Evolutionary conservation across 2,329 filamentous ascomycete species (phyloP).

Genomic region (Sphaerulina musiva): DNA sequence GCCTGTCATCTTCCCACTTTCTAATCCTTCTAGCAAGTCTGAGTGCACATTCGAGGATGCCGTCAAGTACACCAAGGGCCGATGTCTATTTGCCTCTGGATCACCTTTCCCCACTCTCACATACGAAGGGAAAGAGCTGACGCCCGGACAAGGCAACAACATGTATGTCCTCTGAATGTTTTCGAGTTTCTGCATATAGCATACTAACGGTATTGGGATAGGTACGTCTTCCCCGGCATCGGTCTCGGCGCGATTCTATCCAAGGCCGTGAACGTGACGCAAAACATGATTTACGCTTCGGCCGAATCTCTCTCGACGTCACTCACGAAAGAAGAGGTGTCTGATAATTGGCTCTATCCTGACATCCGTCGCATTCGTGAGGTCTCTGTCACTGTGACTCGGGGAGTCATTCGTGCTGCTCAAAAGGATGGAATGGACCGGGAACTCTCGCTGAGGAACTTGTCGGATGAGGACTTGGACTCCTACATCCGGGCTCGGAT

Average conservation of each 20-base stretch:
- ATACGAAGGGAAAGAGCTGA: conserved; percentile 41
- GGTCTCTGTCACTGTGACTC: conserved; percentile 76
- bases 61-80: conserved; percentile 73
- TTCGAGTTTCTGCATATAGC: background rate
- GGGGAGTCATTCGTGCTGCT: conserved; percentile 88
- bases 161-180: conserved; percentile 38
- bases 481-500: conserved; percentile 54
- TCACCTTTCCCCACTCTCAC: conserved; percentile 74
- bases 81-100: conserved; percentile 87
- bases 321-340: conserved; percentile 73
- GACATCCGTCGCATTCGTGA: conserved; percentile 86
- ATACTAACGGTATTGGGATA: conserved; percentile 2
- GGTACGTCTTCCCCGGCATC: conserved; percentile 91
- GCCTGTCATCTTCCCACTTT: conserved; percentile 78
- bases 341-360: conserved; percentile 78
- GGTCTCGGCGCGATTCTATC: conserved; percentile 87
- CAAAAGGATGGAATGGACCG: conserved; percentile 63
- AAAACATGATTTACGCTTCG: conserved; percentile 95
- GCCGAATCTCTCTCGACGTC: conserved; percentile 72
- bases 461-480: conserved; percentile 62
- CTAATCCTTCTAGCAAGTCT: conserved; percentile 91
- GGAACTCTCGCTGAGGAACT: conserved; percentile 53
- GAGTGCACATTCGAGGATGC: conserved; percentile 97
- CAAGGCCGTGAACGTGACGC: conserved; percentile 79
- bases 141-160: conserved; percentile 63